Conservation (phyloP, 2,329 filamentous ascomycete genomes). For the Fusarium paranaense region DNA sequence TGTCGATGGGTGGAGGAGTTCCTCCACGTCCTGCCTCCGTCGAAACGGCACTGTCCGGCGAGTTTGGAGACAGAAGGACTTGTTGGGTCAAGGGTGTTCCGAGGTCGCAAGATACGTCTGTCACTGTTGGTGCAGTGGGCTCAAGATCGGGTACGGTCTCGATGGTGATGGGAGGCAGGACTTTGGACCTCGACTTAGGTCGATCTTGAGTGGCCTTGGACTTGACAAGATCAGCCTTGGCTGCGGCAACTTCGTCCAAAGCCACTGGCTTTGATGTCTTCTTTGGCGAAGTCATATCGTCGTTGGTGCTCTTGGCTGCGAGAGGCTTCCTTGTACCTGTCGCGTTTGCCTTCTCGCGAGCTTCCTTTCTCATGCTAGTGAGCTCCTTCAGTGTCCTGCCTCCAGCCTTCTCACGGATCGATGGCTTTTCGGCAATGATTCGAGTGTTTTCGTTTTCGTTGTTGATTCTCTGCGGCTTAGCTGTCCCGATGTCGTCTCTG, state of each 20-base stretch:
- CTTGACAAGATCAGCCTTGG: slow-evolving; percentile 52
- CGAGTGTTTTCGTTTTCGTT: slow-evolving; percentile 47
- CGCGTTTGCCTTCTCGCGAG: slow-evolving; percentile 47
- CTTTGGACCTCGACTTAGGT: slow-evolving; percentile 45
- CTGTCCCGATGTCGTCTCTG: slow-evolving; percentile 64
- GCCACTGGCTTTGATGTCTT: slow-evolving; percentile 55
- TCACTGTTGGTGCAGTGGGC: slow-evolving; percentile 26
- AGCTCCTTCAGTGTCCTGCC: slow-evolving; percentile 61
- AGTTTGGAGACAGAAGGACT: slow-evolving; percentile 59
- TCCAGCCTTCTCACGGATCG: slow-evolving; percentile 50
- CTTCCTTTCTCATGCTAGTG: slow-evolving; percentile 56
- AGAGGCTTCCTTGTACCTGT: slow-evolving; percentile 60
- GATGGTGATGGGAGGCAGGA: slow-evolving; percentile 30
- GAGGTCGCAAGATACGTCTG: slow-evolving; percentile 32
- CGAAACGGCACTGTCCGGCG: slow-evolving; percentile 58
- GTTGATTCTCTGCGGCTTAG: slow-evolving; percentile 37
- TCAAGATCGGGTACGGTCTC: slow-evolving; percentile 34
- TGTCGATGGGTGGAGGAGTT: slow-evolving; percentile 70
- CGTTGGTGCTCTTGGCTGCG: slow-evolving; percentile 69
- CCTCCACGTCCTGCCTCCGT: slow-evolving; percentile 56
- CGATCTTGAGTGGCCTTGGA: slow-evolving; percentile 44
- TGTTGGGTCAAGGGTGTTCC: slow-evolving; percentile 52
- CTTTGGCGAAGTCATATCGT: slow-evolving; percentile 68
- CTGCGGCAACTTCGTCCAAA: slow-evolving; percentile 52
- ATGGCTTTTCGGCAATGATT: slow-evolving; percentile 40